Evolutionary conservation across 805 yeast genomes (phyloP), one percentile per base, ranked within the genome.

Genomic region (Candida vaughaniae): DNA sequence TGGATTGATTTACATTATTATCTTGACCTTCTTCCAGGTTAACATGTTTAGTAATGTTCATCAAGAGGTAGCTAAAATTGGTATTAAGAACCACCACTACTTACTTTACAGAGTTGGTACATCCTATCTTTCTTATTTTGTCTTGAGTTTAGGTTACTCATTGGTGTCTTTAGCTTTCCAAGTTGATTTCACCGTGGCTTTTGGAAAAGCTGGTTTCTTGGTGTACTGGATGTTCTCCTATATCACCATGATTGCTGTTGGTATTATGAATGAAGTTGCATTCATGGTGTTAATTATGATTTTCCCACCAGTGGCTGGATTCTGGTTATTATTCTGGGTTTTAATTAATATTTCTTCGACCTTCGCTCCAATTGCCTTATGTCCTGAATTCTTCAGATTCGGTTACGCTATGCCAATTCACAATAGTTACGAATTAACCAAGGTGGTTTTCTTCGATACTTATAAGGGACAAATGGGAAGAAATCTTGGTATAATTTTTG

Each of bases 281-380:
- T 78, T 80, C 0, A 53, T 78, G 56, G 22, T 83, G 5, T 53
- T 74, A 6, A 62, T 81, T 32, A 58, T 78, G 5, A 38, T 65
- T 11, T 68, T 69, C 34, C 91, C 93, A 1, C 87, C 88, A 19
- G 48, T 72, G 36, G 46, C 82, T 33, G 89, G 90, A 0, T 75
- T 82, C 49, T 83, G 90, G 88, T 53, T 85, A 49, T 64, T 84
- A 45, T 68, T 75, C 41, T 84, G 85, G 76, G 89, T 84, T 42
- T 71, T 85, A 41, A 31, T 71, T 22, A 85, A 85, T 53, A 78
- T 83, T 35, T 64, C 89, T 2, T 80, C 89, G 16, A 75, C 88
- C 0, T 83, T 83, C 51, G 60, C 78, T 9, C 82, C 90, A 6
- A 55, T 84, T 49, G 85, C 75, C 2, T 59, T 82, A 36, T 66